A percentile compares a stretch with the other conserved stretches of the same genome.
These are phyloP conservation scores for Trichoderma citrinoviride DNA, from an alignment of 2,329 filamentous ascomycete genomes.

Conservation along the genomic window DNA sequence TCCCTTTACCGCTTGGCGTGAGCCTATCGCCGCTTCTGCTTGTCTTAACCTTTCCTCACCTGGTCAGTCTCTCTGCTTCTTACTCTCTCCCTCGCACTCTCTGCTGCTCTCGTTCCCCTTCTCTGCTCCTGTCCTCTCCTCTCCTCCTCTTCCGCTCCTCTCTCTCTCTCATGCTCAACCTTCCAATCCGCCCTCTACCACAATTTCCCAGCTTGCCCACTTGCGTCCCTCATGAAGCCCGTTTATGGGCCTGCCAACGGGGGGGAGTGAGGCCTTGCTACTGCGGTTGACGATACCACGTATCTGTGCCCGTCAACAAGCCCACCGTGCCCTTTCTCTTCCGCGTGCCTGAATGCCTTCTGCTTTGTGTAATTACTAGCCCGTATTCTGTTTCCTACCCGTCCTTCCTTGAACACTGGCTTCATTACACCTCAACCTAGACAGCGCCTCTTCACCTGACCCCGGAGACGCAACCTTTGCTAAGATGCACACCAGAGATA, in stretches of 20 bases:
- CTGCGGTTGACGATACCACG: slow-evolving; percentile 23
- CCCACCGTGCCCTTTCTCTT: slow-evolving; percentile 15
- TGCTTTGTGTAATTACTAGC: slow-evolving; percentile 28
- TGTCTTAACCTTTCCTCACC: slow-evolving; percentile 28
- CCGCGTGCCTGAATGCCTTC: slow-evolving; percentile 13
- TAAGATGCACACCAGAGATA: slow-evolving; percentile 54
- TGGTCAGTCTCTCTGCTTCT: slow-evolving; percentile 18
- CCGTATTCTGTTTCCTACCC: slow-evolving; percentile 17
- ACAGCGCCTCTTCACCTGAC: slow-evolving; percentile 3
- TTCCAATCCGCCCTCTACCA: slow-evolving; percentile 24
- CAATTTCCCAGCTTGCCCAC: slow-evolving; percentile 18
- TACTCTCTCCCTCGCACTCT: slow-evolving; percentile 21
- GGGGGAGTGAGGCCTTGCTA: slow-evolving; percentile 28
- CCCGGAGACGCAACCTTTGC: slow-evolving; percentile 29
- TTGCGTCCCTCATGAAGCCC: slow-evolving; percentile 31
- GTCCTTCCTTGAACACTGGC: not conserved
- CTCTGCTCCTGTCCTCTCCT: slow-evolving; percentile 24
- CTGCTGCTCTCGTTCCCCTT: slow-evolving; percentile 11
- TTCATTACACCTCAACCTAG: slow-evolving; percentile 20
- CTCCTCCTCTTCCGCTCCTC: slow-evolving; percentile 22
- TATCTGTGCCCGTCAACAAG: slow-evolving; percentile 4
- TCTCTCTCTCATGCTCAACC: slow-evolving; percentile 22
- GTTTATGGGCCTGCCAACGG: slow-evolving; percentile 30
- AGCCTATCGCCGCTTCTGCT: slow-evolving; percentile 19
- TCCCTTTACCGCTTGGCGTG: slow-evolving; percentile 23